phyloP scores from a whole-genome alignment of 2,329 filamentous ascomycete genomes.

The Fusarium denticulatum region DNA sequence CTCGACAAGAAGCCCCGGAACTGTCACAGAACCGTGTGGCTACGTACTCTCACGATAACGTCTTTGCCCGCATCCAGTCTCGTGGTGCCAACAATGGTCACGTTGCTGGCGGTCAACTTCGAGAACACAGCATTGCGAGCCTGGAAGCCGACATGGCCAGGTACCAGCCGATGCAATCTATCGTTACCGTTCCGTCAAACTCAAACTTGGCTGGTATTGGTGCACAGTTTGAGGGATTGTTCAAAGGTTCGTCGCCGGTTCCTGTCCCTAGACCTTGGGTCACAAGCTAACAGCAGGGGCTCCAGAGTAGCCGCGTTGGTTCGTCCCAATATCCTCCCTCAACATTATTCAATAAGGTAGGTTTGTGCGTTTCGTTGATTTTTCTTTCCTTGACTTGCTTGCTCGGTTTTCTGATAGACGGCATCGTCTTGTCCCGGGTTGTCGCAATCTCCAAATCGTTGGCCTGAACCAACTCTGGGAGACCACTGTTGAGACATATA shows the following conservation, averaged over 20 bases:
- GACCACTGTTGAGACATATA: not conserved
- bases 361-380: not conserved
- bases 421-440: not conserved
- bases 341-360: not conserved
- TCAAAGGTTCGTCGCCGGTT: not conserved
- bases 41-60: not conserved
- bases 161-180: not conserved
- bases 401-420: not conserved
- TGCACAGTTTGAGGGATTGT: constrained; percentile 2
- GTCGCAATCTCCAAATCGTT: not conserved
- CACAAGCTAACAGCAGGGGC: not conserved
- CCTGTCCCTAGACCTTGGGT: not conserved
- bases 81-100: not conserved
- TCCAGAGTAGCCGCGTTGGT: not conserved
- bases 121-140: not conserved
- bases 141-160: constrained; percentile 11
- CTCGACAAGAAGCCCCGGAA: constrained; percentile 5
- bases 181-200: not conserved
- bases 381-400: not conserved
- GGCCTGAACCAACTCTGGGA: not conserved
- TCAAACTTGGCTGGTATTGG: not conserved
- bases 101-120: not conserved
- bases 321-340: not conserved
- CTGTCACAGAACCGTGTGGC: not conserved
- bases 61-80: constrained; percentile 3